Base-by-base conservation (phyloP, 108 stramenopile species). In the Conticribra guillardii region DNA sequence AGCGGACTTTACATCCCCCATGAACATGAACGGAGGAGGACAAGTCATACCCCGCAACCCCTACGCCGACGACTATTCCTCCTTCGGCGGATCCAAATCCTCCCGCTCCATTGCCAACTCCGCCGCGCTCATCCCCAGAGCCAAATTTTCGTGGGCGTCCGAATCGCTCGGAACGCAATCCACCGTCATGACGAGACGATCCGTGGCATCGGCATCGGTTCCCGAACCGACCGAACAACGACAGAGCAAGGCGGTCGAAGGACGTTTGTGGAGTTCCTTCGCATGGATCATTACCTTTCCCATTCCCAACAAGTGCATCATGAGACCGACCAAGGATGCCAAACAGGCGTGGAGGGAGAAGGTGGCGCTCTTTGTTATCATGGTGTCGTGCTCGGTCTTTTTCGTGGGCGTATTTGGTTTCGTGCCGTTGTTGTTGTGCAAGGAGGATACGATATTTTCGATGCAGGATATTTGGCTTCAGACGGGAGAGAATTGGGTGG, bases 281-380 rank as follows among this genome's bases (percentile, higher is more conserved):
- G 69, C 81, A 0, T 67, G 71, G 59, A 47, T 63, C 15, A 31
- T 67, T 8, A 84, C 83, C 0, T 81, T 76, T 54, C 46, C 74
- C n/a, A 62, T 84, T 32, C 83, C 80, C 56, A 80, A 75, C 68
- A 64, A 59, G 28, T 77, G 73, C 23, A 81, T 84, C 37, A 68
- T 66, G 62, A 47, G 68, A 28, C 57, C 67, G n/a, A 80, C 73
- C 31, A 64, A 65, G 32, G 83, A 61, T 28, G 79, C 83, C 24
- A 84, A 84, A 52, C 83, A 81, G 54, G 83, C 83, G 32, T 84
- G 83, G 83, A 60, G 83, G 19, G 83, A 80, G 74, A 82, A 79
- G 71, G 70, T 81, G 19, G 73, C 80, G 9, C 34, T 84, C 16
- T 79, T 79, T 78, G 18, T 76, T 9, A 77, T 75, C 47, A 63